These are phyloP conservation scores for Podospora australis DNA, from an alignment of 495 filamentous ascomycete species.

Conservation along the genomic window DNA sequence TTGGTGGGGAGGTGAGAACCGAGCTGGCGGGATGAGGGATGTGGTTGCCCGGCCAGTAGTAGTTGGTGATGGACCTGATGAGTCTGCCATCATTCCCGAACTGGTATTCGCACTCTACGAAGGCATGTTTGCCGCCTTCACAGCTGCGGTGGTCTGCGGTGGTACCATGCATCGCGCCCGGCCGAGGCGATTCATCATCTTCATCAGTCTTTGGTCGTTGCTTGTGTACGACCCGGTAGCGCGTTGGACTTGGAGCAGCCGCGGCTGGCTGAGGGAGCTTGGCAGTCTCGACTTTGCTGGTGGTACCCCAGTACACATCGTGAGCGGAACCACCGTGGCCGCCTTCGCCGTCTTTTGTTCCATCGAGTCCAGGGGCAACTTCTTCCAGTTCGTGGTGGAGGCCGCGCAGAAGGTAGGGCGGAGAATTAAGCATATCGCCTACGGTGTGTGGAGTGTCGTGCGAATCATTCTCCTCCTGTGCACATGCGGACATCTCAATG, in stretches of 20 bases:
- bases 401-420: not conserved
- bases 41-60: conserved; percentile 7
- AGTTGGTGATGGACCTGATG: conserved; percentile 6
- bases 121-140: conserved; percentile 18
- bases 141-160: conserved; percentile 13
- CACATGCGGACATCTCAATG: conserved; percentile 20
- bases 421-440: not conserved
- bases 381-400: not conserved
- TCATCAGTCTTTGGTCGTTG: conserved; percentile 81
- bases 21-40: conserved; percentile 3
- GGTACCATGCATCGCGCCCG: conserved; percentile 13
- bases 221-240: conserved; percentile 78
- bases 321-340: conserved; percentile 68
- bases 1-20: conserved; percentile 15
- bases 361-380: conserved; percentile 7
- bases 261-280: conserved; percentile 65
- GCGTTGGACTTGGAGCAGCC: conserved; percentile 83
- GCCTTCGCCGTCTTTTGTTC: conserved; percentile 65
- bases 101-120: conserved; percentile 13
- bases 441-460: conserved; percentile 5
- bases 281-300: conserved; percentile 80
- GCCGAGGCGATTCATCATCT: conserved; percentile 46
- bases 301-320: conserved; percentile 79
- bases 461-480: not conserved
- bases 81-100: conserved; percentile 9